Evolutionary conservation across 352 stramenopile species (phyloP).

Genomic region (Peronosclerospora sorghi): DNA sequence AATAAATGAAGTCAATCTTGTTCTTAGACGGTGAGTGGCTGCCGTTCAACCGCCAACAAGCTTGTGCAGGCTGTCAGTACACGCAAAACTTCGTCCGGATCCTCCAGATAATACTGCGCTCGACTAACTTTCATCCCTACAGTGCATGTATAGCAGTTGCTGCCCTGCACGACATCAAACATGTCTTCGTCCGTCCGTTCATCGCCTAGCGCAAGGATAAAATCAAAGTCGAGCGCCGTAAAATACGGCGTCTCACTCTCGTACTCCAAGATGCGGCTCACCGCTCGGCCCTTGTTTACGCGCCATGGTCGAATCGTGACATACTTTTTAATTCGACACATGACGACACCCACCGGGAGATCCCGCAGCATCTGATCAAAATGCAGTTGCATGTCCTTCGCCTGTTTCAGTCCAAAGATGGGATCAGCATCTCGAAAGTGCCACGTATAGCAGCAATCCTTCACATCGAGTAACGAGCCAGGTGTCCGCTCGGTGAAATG

Average conservation of each 20-base stretch:
- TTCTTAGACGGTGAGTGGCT: constrained; percentile 17
- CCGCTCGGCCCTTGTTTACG: constrained; percentile 79
- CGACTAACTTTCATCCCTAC: constrained; percentile 85
- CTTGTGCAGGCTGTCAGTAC: constrained; percentile 60
- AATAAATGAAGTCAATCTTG: constrained; percentile 9
- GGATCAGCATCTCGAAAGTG: constrained; percentile 81
- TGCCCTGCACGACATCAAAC: constrained; percentile 84
- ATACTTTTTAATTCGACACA: no score
- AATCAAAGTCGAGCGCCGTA: constrained; percentile 69
- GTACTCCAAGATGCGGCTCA: constrained; percentile 78
- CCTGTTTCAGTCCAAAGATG: constrained; percentile 77
- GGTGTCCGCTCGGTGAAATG: constrained; percentile 83
- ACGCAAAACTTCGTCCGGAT: no score
- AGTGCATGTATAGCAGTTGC: constrained; percentile 83
- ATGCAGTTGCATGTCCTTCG: constrained; percentile 83
- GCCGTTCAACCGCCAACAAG: constrained; percentile 26
- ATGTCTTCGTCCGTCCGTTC: constrained; percentile 85
- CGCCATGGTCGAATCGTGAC: no score
- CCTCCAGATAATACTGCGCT: no score
- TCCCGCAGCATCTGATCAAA: constrained; percentile 85
- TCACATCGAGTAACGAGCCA: constrained; percentile 73
- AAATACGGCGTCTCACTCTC: constrained; percentile 69
- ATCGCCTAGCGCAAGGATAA: constrained; percentile 78
- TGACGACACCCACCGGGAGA: constrained; percentile 72
- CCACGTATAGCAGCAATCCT: constrained; percentile 83